Base-by-base conservation (phyloP, 768 basidiomycete species). In the Lenzites betulinus region DNA sequence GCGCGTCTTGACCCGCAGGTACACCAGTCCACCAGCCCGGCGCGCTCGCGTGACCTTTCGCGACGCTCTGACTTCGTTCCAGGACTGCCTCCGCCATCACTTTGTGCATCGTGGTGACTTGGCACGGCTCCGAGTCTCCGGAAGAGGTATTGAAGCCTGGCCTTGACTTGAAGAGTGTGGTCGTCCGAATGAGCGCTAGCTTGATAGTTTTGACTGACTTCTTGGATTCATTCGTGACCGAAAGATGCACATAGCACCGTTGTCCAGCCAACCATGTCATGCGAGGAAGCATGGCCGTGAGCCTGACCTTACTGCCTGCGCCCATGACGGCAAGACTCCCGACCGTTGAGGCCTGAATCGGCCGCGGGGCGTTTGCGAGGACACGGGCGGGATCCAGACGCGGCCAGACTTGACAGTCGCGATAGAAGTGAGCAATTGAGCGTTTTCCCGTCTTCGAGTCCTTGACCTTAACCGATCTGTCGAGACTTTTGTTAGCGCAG, bases 21-120 rank as follows among this genome's bases (percentile, higher is more conserved):
- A 95, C 85, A 8, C 95, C 95, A 6, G 84, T 79, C 93, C 94
- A 96, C 90, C 92, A 96, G 1, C 93, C 94, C 67, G 86, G 88
- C 23, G 86, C 89, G 42, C 89, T 93, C 11, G 88, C 90, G 69
- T 85, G 81, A 2, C 90, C 89, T 62, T 82, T 81, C 7, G 84
- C 73, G 26, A 82, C 83, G 41, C 80, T 79, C 50, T 88, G 83
- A 7, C 87, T 84, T 70, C 87, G 84, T 65, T 87, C 84, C 26
- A 96, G 78, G 4, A 77, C 77, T 33, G 83, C 81, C 67, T 87
- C 86, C 1, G 86, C 82, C 1, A 95, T 78, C 62, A 84, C 80
- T 70, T 88, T 90, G 53, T 79, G 76, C 18, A 75, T 81, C 5
- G 87, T 85, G 39, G 81, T 75, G 0, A 87, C 85, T 69, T 86